Evolutionary conservation across 1,284 basidiomycete species (phyloP).

Genomic region (Ceratobasidium sp.): DNA sequence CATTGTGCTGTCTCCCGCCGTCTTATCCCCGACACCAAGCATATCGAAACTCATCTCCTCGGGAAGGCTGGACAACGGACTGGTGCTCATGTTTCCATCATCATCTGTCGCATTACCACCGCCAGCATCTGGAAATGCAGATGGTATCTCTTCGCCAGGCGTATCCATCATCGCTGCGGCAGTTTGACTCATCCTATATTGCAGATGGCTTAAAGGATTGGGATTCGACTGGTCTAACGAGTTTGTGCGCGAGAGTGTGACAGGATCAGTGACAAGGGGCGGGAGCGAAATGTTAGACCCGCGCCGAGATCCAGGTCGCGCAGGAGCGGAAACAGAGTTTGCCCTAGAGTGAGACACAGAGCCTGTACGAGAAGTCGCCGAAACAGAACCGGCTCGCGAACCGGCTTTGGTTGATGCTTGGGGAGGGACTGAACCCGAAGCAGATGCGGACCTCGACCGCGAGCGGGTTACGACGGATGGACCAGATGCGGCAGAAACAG

Average conservation of each 20-base stretch:
- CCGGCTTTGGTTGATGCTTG: not conserved
- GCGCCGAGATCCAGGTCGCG: not conserved
- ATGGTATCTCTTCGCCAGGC: slow-evolving; percentile 11
- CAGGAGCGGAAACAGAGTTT: slow-evolving; percentile 16
- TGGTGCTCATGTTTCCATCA: slow-evolving; percentile 8
- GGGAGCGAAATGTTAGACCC: slow-evolving; percentile 16
- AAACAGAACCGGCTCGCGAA: slow-evolving; percentile 3
- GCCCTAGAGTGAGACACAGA: slow-evolving; percentile 2
- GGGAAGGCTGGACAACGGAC: slow-evolving; percentile 24
- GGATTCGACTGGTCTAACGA: slow-evolving; percentile 6
- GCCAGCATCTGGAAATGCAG: not conserved
- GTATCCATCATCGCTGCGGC: slow-evolving; percentile 14
- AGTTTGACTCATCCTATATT: not conserved
- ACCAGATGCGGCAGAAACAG: not conserved
- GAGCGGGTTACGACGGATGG: slow-evolving; percentile 9
- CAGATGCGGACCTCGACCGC: slow-evolving; percentile 23
- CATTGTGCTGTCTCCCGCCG: slow-evolving; percentile 1
- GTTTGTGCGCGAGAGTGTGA: slow-evolving; percentile 6
- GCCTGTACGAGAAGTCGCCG: not conserved
- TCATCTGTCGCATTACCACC: not conserved
- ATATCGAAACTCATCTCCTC: slow-evolving; percentile 32
- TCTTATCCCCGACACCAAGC: not conserved
- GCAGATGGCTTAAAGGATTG: not conserved
- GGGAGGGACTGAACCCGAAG: not conserved
- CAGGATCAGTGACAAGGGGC: slow-evolving; percentile 14